phyloP scores from a whole-genome alignment of 1,284 basidiomycete genomes.

The Irpex lacteus region DNA sequence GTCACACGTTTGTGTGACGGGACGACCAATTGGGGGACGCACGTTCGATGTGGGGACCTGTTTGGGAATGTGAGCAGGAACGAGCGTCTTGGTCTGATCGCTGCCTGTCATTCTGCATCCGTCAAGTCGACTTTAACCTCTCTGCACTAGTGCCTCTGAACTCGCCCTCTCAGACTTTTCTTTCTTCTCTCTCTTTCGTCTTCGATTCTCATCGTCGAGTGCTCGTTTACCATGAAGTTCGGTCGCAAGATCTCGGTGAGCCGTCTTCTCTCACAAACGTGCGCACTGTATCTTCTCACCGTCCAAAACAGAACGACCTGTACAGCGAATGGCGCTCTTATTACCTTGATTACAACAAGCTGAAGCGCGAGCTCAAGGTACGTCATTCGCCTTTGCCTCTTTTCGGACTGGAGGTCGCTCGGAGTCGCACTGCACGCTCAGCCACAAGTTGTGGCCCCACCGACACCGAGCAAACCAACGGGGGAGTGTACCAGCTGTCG shows the following conservation, averaged over 20 bases:
- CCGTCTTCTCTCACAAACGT: constrained; percentile 7
- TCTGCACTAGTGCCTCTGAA: not conserved
- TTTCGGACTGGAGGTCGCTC: too few relatives aligned
- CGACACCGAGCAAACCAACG: too few relatives aligned
- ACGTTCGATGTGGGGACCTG: not conserved
- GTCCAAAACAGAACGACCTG: constrained; percentile 60
- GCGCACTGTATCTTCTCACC: constrained; percentile 1
- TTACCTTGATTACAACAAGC: constrained; percentile 85
- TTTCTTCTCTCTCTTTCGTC: not conserved
- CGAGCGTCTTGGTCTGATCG: not conserved
- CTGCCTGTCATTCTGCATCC: not conserved
- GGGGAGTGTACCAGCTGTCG: not conserved
- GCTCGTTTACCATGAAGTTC: constrained; percentile 69
- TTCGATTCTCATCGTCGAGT: not conserved
- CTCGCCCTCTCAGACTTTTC: not conserved
- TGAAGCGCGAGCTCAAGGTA: constrained; percentile 91
- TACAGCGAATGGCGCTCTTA: constrained; percentile 90
- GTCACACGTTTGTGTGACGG: not conserved
- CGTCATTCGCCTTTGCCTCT: constrained; percentile 3
- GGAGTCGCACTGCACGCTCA: too few relatives aligned
- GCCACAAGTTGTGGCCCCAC: too few relatives aligned
- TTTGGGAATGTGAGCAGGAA: constrained; percentile 1
- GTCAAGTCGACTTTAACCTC: not conserved
- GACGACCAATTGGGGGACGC: constrained; percentile 1
- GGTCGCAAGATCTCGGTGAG: constrained; percentile 81